Evolutionary conservation across 345 rosid genomes (phyloP).

Genomic region (Lumnitzera littorea): DNA sequence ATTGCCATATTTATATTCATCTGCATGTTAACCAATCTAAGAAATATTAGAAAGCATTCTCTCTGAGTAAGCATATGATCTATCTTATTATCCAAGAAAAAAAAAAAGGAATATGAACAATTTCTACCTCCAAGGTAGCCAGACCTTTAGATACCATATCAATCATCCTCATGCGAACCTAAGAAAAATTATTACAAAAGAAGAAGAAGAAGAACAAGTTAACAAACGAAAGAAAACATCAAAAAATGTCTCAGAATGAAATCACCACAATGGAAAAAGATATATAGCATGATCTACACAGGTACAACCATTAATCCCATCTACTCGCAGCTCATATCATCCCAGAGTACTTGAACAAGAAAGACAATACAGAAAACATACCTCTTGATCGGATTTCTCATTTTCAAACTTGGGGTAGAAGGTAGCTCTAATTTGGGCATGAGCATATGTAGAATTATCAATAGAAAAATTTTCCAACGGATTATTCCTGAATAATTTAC

Average conservation of each 20-base stretch:
- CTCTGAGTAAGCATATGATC: too few species aligned
- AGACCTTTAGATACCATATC: constrained; percentile 85
- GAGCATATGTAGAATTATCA: constrained; percentile 53
- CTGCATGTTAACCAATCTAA: background rate
- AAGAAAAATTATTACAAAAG: constrained; percentile 6
- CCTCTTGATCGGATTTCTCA: constrained; percentile 99
- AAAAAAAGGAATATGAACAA: background rate
- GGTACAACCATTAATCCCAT: background rate
- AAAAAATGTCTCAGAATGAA: background rate
- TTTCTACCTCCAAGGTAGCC: constrained; percentile 77
- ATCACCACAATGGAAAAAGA: too few species aligned
- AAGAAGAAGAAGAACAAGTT: constrained; percentile 1
- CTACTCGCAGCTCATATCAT: background rate
- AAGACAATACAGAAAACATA: constrained; percentile 9
- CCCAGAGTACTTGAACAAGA: background rate
- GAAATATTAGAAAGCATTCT: background rate
- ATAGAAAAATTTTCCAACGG: constrained; percentile 52
- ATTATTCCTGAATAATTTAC: constrained; percentile 36
- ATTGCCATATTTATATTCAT: too few species aligned
- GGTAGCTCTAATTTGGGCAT: constrained; percentile 85
- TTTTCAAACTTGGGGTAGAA: constrained; percentile 98
- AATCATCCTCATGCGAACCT: constrained; percentile 83
- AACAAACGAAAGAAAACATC: background rate
- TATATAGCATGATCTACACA: too few species aligned
- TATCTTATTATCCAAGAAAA: constrained; percentile 1